A percentile compares a stretch with the other conserved stretches of the same genome.
Conservation (phyloP, 345 rosid genomes). For the Ceriops zippeliana region DNA sequence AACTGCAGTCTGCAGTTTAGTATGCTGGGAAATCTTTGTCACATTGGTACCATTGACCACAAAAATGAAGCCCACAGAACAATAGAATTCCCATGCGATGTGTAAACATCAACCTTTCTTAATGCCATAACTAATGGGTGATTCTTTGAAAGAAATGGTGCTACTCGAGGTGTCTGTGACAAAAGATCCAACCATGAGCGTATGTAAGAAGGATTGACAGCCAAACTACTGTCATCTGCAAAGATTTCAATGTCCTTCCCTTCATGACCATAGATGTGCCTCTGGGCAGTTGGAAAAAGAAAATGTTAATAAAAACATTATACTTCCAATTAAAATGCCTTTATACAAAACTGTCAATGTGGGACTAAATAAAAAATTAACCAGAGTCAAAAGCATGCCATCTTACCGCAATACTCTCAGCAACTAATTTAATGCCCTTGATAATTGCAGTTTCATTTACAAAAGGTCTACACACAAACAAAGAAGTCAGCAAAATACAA, state of each 20-base stretch:
- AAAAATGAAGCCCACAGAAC: neutral
- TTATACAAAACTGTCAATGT: slow-evolving; percentile 8
- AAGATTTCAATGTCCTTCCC: slow-evolving; percentile 74
- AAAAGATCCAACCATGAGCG: slow-evolving; percentile 80
- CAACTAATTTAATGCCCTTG: slow-evolving; percentile 75
- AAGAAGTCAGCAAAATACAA: slow-evolving; percentile 18
- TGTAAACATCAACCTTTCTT: slow-evolving; percentile 54
- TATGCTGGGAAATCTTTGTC: too few species aligned
- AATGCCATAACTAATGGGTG: slow-evolving; percentile 77
- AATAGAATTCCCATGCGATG: neutral
- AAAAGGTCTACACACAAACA: slow-evolving; percentile 48
- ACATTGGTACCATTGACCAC: neutral
- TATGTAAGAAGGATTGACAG: slow-evolving; percentile 71
- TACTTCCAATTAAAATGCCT: neutral
- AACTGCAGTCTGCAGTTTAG: neutral
- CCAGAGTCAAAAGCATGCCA: neutral
- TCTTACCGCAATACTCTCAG: slow-evolving; percentile 92
- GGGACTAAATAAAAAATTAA: neutral
- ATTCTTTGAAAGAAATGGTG: slow-evolving; percentile 85
- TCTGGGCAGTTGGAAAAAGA: slow-evolving; percentile 39
- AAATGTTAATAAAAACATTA: neutral
- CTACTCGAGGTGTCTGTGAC: slow-evolving; percentile 91
- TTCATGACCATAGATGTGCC: slow-evolving; percentile 77
- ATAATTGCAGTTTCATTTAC: slow-evolving; percentile 61
- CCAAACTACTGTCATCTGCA: slow-evolving; percentile 80